Evolutionary conservation across 140 eudicot genomes (phyloP), one percentile per base, ranked within the genome.

Genomic region (Cichorium intybus): DNA sequence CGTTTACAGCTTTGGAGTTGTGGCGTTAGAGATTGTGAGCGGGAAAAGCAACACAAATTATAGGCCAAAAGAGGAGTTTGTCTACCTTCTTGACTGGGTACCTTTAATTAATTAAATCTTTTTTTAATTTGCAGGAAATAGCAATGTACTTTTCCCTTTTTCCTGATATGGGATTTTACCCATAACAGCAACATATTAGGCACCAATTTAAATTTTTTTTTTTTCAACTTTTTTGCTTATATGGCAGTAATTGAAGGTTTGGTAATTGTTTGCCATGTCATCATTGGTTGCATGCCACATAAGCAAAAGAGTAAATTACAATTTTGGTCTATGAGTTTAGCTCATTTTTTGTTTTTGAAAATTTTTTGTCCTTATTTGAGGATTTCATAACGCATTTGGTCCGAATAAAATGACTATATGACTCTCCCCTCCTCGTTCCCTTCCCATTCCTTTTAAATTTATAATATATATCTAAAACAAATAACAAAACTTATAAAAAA

Each of bases 1-100:
- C 69, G 96, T 88, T 3, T 89, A 85, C 76, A 85, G 97, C 56
- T 89, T 80, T 59, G 91, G 95, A 65, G 75, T 89, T 39, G 95
- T 89, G 29, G 73, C 70, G 2, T 55, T 88, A 53, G 90, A 88
- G 77, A 79, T 88, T 18, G 81, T 82, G 23, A 80, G 95, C 58
- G 96, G 96, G 35, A 73, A 70, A 72, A 72, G 84, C 71, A 88
- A 85, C 76, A 76, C 70, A 1, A 74, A 62, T 64, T 64, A 72
- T 76, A 76, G 68, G 63, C 29, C 83, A 6, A 81, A 76, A 56
- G 80, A 69, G 47, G 84, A 45, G 37, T 79, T 81, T 64, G 67
- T 73, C 48, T 41, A 41, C 73, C 91, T 89, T 74, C 93, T 86
- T 31, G 95, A 90, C 41, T 78, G 85, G 97, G 97, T 86, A 86